These are phyloP conservation scores for Penicillium sp. DNA, from an alignment of 2,329 filamentous ascomycete genomes.

Conservation along the genomic window DNA sequence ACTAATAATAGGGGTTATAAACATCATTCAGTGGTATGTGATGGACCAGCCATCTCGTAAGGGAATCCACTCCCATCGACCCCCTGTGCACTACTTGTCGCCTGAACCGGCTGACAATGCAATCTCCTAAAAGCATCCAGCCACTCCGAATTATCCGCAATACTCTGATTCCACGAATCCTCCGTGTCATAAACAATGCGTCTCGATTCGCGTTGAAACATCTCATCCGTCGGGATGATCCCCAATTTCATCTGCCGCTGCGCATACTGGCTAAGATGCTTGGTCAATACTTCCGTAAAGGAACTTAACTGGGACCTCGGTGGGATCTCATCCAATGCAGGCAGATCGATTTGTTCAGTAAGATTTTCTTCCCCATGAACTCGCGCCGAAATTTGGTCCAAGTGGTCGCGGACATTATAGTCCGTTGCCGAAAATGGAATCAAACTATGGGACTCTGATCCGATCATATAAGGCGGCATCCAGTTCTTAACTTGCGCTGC, in stretches of 20 bases:
- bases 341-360: neutral
- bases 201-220: constrained; percentile 30
- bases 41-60: neutral
- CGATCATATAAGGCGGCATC: constrained; percentile 27
- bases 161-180: constrained; percentile 30
- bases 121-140: constrained; percentile 14
- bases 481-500: constrained; percentile 19
- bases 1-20: no score
- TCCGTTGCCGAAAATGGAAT: constrained; percentile 27
- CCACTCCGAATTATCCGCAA: constrained; percentile 24
- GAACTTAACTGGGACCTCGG: neutral
- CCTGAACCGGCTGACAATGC: neutral
- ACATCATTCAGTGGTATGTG: neutral
- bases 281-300: constrained; percentile 16
- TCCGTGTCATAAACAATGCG: constrained; percentile 26
- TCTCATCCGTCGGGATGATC: constrained; percentile 26
- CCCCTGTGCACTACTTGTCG: neutral
- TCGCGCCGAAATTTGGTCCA: constrained; percentile 23
- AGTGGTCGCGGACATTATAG: constrained; percentile 18
- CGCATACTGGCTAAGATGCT: constrained; percentile 23
- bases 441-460: constrained; percentile 19
- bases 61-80: neutral
- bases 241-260: constrained; percentile 19
- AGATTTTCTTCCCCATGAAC: constrained; percentile 1
- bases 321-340: neutral